Conservation (phyloP, 495 filamentous ascomycete genomes). For the Annulohypoxylon nitens region DNA sequence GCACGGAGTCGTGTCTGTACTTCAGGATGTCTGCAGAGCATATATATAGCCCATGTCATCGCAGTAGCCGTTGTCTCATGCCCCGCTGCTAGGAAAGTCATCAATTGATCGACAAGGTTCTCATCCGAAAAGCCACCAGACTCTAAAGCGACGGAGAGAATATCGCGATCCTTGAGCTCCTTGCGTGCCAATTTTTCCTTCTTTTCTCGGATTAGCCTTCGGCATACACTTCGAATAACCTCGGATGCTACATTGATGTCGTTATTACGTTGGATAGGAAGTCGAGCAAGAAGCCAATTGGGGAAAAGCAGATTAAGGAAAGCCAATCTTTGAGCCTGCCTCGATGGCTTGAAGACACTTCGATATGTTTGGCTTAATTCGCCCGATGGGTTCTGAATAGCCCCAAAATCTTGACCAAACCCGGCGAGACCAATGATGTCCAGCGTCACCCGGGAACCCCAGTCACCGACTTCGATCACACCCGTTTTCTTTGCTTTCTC, state of each 20-base stretch:
- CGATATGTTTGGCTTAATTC: slow-evolving; percentile 77
- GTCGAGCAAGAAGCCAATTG: slow-evolving; percentile 58
- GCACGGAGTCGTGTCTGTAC: slow-evolving; percentile 64
- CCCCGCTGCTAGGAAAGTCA: slow-evolving; percentile 94
- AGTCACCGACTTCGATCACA: slow-evolving; percentile 75
- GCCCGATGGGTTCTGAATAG: slow-evolving; percentile 73
- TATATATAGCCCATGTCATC: slow-evolving; percentile 69
- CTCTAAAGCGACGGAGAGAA: slow-evolving; percentile 84
- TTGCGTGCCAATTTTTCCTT: slow-evolving; percentile 69
- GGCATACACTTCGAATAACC: slow-evolving; percentile 72
- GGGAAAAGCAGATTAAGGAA: slow-evolving; percentile 64
- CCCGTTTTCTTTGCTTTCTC: slow-evolving; percentile 58
- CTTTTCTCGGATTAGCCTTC: slow-evolving; percentile 76
- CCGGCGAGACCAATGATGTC: slow-evolving; percentile 90
- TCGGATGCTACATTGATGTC: slow-evolving; percentile 66
- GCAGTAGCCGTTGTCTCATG: slow-evolving; percentile 78
- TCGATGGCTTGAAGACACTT: slow-evolving; percentile 64
- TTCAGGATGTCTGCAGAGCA: slow-evolving; percentile 62
- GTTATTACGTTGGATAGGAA: slow-evolving; percentile 78
- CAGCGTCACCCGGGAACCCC: slow-evolving; percentile 80
- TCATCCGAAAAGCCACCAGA: slow-evolving; percentile 83
- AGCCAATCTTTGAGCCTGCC: slow-evolving; percentile 58
- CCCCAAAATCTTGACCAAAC: slow-evolving; percentile 82
- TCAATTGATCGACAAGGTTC: slow-evolving; percentile 87
- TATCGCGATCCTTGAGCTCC: slow-evolving; percentile 73